Conservation (phyloP, 164 flowering plant species). For the Vitis labrusca region DNA sequence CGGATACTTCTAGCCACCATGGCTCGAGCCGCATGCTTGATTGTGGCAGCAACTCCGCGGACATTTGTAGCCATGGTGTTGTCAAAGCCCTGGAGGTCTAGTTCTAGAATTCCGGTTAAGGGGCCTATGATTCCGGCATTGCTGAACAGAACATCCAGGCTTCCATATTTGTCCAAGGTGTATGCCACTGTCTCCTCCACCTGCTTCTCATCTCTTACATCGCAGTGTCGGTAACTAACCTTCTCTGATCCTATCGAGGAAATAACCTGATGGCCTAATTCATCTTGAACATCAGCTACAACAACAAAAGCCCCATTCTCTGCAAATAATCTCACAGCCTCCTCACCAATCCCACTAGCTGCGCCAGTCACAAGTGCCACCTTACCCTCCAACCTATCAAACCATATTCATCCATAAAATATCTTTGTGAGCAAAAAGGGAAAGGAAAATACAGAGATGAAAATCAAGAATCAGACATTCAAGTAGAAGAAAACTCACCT, state of each 20-base stretch:
- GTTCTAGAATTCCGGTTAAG: conserved; percentile 40
- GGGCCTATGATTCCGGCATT: conserved; percentile 68
- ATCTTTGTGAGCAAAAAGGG: neutral
- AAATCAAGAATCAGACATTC: neutral
- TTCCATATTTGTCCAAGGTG: conserved; percentile 44
- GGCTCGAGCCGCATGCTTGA: conserved; percentile 73
- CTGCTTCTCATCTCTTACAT: conserved; percentile 65
- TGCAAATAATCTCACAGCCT: conserved; percentile 50
- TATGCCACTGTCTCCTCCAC: conserved; percentile 45
- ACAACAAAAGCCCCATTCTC: conserved; percentile 65
- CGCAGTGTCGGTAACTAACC: conserved; percentile 52
- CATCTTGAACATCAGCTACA: conserved; percentile 65
- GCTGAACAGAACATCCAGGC: conserved; percentile 62
- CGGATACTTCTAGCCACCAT: conserved; percentile 55
- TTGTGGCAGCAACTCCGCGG: conserved; percentile 58
- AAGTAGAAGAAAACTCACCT: conserved; percentile 14
- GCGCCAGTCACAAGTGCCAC: conserved; percentile 75
- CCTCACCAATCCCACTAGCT: conserved; percentile 83
- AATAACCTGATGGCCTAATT: conserved; percentile 43
- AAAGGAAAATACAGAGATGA: neutral
- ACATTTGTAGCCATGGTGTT: conserved; percentile 57
- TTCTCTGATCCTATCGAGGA: conserved; percentile 42
- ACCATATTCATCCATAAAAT: neutral
- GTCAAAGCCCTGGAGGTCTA: conserved; percentile 50
- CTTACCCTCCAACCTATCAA: conserved; percentile 62